Evolutionary conservation across 352 stramenopile species (phyloP).

Genomic region (Globisporangium carolinianum): DNA sequence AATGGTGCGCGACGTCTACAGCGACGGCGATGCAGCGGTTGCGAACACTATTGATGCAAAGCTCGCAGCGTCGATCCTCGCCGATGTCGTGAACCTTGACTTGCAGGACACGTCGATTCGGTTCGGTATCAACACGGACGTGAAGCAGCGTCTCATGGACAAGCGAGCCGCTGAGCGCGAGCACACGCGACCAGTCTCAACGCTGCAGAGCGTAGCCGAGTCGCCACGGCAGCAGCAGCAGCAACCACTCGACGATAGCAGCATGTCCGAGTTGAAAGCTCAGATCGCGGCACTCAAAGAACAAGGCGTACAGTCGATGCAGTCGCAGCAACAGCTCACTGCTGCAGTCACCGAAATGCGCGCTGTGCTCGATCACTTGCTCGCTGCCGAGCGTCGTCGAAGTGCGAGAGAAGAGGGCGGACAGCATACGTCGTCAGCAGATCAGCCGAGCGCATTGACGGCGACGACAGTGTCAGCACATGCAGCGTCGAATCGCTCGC

Average conservation of each 20-base stretch:
- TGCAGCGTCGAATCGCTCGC: too few species aligned
- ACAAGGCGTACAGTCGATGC: background rate
- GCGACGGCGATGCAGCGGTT: constrained; percentile 1
- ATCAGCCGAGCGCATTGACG: too few species aligned
- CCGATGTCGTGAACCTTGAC: constrained; percentile 9
- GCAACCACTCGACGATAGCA: background rate
- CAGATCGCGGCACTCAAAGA: background rate
- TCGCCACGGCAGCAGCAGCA: background rate
- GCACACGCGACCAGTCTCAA: background rate
- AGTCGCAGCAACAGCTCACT: too few species aligned
- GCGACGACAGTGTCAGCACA: too few species aligned
- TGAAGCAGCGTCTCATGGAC: constrained; percentile 14
- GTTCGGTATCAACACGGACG: constrained; percentile 15
- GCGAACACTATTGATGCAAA: constrained; percentile 5
- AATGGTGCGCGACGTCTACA: constrained; percentile 12
- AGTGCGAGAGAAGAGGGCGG: too few species aligned
- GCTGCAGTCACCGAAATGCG: too few species aligned
- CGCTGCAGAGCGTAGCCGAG: background rate
- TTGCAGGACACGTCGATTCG: constrained; percentile 18
- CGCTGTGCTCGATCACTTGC: too few species aligned
- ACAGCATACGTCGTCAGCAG: too few species aligned
- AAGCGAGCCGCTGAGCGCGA: background rate
- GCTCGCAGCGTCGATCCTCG: constrained; percentile 16
- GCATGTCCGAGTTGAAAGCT: background rate
- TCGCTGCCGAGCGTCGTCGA: too few species aligned